phyloP scores from a whole-genome alignment of 352 stramenopile genomes.

The Pythium vanterpoolii region DNA sequence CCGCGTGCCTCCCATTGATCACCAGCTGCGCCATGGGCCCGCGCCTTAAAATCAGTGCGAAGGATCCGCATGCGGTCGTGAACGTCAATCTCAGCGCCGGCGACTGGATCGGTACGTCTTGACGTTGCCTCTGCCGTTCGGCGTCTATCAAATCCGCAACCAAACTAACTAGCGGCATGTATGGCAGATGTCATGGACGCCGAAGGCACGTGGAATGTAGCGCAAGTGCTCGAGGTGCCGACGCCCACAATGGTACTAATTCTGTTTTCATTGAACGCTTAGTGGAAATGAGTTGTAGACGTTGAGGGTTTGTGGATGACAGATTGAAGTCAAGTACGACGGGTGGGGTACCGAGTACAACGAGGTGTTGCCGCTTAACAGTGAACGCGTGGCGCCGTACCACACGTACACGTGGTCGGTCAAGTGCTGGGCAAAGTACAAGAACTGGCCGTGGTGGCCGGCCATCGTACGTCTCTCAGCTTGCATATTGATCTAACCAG shows the following conservation, averaged over 20 bases:
- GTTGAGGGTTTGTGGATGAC: not conserved
- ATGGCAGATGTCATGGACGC: conserved; percentile 58
- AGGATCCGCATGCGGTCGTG: conserved; percentile 1
- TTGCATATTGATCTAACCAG: not conserved
- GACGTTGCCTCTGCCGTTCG: not conserved
- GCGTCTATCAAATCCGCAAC: not conserved
- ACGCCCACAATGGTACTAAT: not conserved
- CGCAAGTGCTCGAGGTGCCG: conserved; percentile 15
- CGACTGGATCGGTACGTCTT: conserved; percentile 43
- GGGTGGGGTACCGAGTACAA: conserved; percentile 57
- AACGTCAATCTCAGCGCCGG: conserved; percentile 15
- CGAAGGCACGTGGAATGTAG: conserved; percentile 72
- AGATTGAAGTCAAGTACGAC: conserved; percentile 71
- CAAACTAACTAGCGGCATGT: not conserved
- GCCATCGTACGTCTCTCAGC: conserved; percentile 60
- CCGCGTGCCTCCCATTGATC: not conserved
- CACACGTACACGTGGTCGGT: conserved; percentile 77
- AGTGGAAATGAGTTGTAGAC: not conserved
- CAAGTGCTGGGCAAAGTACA: conserved; percentile 82
- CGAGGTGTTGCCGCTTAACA: conserved; percentile 57
- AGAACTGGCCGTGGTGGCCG: conserved; percentile 76
- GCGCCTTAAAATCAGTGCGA: not conserved
- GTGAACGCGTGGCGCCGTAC: conserved; percentile 60
- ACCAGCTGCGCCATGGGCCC: not conserved
- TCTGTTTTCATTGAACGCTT: not conserved